Base-by-base conservation (phyloP, 768 basidiomycete genomes). In the Podaxis sp. region DNA sequence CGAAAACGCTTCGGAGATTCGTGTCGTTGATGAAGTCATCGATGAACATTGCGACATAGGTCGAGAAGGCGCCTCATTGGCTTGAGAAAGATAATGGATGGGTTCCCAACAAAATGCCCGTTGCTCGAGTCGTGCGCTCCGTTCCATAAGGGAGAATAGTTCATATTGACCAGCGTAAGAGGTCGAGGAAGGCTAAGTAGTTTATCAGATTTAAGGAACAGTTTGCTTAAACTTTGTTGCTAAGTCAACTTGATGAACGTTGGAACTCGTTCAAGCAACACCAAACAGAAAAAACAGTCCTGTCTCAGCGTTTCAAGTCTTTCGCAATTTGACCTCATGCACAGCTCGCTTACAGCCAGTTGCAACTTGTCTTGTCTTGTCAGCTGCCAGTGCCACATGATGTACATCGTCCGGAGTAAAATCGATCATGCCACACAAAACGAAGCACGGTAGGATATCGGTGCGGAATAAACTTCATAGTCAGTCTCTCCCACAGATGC, bases 121-220 rank as follows among this genome's bases (percentile, higher is more conserved):
- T 89, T 65, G 86, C 82, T n/a, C 74, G 80, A 17, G 74, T 72
- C 61, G 87, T 88, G 69, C 90, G 91, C 33, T 85, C 83, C 24
- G 85, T 87, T 78, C 92, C 90, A 71, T 90, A 93, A 30, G 86
- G 85, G 40, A 69, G 68, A 13, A 20, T 28, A 28, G 7, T 26
- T n/a, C 7, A 17, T 46, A 20, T 46, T 20, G 17, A 20, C 20
- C 44, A 46, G 44, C 7, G n/a, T 10, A 46, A 46, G n/a, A 46
- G 20, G 44, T 8, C 44, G n/a, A 17, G 20, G 37, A 41, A 30
- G n/a, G 8, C 41, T 11, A 20, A 38, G 36, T 11, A 40, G 51
- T 62, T 46, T 20, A 83, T 80, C 46, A 76, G 69, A 68, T 33
- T 33, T 33, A 33, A 10, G 33, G 30, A 33, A 10, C 33, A 33